phyloP scores from a whole-genome alignment of 192 early-diverging fungal species.

The Chytriomyces sp. region DNA sequence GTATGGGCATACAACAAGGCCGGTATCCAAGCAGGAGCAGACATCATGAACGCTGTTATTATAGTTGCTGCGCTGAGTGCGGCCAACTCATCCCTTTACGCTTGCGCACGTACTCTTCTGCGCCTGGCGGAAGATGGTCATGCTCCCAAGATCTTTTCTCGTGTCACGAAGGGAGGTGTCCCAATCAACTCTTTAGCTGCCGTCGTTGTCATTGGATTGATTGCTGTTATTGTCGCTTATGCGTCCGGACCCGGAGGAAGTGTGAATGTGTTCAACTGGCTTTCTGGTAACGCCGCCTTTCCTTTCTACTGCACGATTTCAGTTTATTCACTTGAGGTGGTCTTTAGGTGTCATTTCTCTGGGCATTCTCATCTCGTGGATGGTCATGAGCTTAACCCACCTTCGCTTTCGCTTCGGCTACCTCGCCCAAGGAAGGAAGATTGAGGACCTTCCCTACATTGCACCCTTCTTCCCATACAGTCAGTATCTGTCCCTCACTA shows the following conservation, averaged over 20 bases:
- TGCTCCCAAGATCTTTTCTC: conserved; percentile 61
- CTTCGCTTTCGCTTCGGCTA: conserved; percentile 13
- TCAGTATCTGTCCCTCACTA: background rate
- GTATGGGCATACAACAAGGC: conserved; percentile 63
- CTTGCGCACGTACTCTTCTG: conserved; percentile 66
- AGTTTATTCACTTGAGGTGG: too few species aligned
- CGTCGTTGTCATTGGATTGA: conserved; percentile 55
- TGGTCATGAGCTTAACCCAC: conserved; percentile 24
- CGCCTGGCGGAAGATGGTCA: conserved; percentile 63
- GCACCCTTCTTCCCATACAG: conserved; percentile 13
- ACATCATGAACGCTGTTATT: conserved; percentile 76
- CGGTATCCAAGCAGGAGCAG: conserved; percentile 53
- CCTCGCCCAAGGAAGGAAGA: conserved; percentile 6
- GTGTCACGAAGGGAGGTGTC: conserved; percentile 56
- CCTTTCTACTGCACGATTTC: too few species aligned
- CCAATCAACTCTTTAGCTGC: conserved; percentile 60
- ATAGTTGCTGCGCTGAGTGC: conserved; percentile 71
- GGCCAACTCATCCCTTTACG: conserved; percentile 76
- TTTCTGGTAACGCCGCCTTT: too few species aligned
- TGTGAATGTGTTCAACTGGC: conserved; percentile 47
- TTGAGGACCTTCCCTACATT: conserved; percentile 13
- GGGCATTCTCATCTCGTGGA: conserved; percentile 19
- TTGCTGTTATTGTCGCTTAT: conserved; percentile 4
- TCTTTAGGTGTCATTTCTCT: conserved; percentile 30
- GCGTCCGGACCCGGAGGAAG: conserved; percentile 21